phyloP scores from a whole-genome alignment of 129 eudicot genomes.

The Lonicera japonica region DNA sequence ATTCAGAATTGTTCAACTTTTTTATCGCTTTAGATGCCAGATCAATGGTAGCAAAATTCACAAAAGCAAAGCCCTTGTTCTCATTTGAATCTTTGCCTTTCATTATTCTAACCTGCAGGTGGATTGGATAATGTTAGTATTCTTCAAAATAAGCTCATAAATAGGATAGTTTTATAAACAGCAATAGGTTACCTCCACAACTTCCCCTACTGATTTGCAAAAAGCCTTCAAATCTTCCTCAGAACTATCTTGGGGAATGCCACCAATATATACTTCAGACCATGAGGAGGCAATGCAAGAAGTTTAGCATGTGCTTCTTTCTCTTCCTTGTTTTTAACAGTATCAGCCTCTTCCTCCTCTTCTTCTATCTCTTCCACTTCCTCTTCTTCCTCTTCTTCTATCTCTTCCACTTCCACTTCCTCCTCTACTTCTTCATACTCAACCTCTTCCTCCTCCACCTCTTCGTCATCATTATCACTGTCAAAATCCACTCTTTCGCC shows the following conservation, averaged over 20 bases:
- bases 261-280: slow-evolving; percentile 25
- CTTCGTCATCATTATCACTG: slow-evolving; percentile 18
- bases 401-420: not conserved
- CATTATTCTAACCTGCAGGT: slow-evolving; percentile 21
- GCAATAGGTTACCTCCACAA: slow-evolving; percentile 10
- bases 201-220: slow-evolving; percentile 20
- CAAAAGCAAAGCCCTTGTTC: slow-evolving; percentile 28
- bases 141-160: not conserved
- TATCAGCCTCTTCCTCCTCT: slow-evolving; percentile 16
- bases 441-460: slow-evolving; percentile 16
- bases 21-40: slow-evolving; percentile 27
- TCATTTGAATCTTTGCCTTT: slow-evolving; percentile 16
- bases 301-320: slow-evolving; percentile 17
- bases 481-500: slow-evolving; percentile 18
- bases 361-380: slow-evolving; percentile 2
- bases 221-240: slow-evolving; percentile 24
- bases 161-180: no score
- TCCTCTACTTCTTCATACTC: slow-evolving; percentile 19
- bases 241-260: slow-evolving; percentile 21
- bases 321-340: slow-evolving; percentile 3
- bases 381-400: no score
- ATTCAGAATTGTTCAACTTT: slow-evolving; percentile 12
- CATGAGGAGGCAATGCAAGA: slow-evolving; percentile 29
- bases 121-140: not conserved
- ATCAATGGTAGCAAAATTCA: slow-evolving; percentile 14